Evolutionary conservation across 2,329 filamentous ascomycete species (phyloP), one percentile per base, ranked within the genome.

Genomic region (Lachnellula arida): DNA sequence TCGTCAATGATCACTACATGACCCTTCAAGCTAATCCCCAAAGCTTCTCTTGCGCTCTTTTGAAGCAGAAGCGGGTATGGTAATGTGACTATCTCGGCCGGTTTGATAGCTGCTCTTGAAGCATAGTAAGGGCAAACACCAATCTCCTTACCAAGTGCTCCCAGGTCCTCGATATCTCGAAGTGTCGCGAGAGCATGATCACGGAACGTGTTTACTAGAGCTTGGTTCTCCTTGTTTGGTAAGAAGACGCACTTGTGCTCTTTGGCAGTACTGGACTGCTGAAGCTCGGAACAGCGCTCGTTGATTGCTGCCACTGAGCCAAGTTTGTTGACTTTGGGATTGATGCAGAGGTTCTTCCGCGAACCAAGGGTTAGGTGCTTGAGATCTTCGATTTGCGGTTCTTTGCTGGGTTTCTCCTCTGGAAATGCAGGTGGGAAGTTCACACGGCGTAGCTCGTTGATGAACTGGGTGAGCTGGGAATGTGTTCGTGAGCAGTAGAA

Each of bases 1-100:
- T 99, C 94, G 64, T 99, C 94, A 48, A 99, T 89, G 25, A 99
- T 88, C n/a, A 99, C 85, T 0, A 99, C 79, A 67, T 96, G 94
- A 5, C 86, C 85, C 65, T 95, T 91, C 8, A 99, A 73, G 23
- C 88, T 93, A 44, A 99, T 85, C 0, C 88, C 87, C 0, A 99
- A 78, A 0, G 94, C 91, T 58, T 97, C 92, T 49, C 94, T 80
- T 0, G 94, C 92, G 4, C 85, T 89, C 65, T 86, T 89, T 67
- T 97, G 94, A 3, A 99, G 76, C 0, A 99, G 78, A 6, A 99
- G 73, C 1, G 93, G 93, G 68, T 99, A 99, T 0, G 94, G 94
- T 17, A 99, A 76, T 0, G 93, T 96, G 25, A 99, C 81, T 52
- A 99, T 91, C 78, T 97, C 92, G 42, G 90, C 88, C 9, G 87